A percentile compares a stretch with the other conserved stretches of the same genome.
Evolutionary conservation across 306 rosid species (phyloP).

Genomic region (Senna siamea): DNA sequence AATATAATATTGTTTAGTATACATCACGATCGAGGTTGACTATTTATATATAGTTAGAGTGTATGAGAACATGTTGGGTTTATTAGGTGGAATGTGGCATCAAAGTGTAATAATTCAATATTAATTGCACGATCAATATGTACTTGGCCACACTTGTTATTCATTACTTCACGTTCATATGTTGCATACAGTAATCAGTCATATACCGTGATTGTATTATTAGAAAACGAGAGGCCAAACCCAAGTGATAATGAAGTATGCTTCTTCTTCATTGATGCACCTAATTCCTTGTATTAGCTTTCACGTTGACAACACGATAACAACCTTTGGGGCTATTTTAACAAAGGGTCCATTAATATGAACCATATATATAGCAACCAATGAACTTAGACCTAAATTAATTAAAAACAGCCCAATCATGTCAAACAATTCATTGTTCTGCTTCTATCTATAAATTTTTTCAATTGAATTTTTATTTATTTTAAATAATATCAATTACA

Average conservation of each 20-base stretch:
- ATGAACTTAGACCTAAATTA: background rate
- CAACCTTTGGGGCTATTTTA: background rate
- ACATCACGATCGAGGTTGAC: background rate
- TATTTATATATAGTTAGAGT: no score
- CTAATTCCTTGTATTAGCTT: no score
- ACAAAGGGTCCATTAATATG: no score
- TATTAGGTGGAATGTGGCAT: constrained; percentile 33
- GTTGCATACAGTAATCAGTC: background rate
- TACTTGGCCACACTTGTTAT: constrained; percentile 29
- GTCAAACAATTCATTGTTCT: no score
- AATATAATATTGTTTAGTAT: background rate
- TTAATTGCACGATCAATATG: background rate
- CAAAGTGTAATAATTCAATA: constrained; percentile 22
- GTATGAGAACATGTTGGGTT: constrained; percentile 2
- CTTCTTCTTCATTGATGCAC: no score
- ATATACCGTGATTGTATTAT: background rate
- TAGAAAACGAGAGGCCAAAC: constrained; percentile 36
- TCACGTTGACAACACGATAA: constrained; percentile 26
- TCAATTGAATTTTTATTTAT: no score
- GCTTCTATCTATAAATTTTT: no score
- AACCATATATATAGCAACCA: background rate
- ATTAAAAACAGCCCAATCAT: no score
- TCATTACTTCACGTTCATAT: constrained; percentile 37
- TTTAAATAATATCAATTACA: no score
- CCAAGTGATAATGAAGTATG: constrained; percentile 32